Evolutionary conservation across 805 yeast species (phyloP), one percentile per base, ranked within the genome.

Genomic region (Saturnispora galanensis): DNA sequence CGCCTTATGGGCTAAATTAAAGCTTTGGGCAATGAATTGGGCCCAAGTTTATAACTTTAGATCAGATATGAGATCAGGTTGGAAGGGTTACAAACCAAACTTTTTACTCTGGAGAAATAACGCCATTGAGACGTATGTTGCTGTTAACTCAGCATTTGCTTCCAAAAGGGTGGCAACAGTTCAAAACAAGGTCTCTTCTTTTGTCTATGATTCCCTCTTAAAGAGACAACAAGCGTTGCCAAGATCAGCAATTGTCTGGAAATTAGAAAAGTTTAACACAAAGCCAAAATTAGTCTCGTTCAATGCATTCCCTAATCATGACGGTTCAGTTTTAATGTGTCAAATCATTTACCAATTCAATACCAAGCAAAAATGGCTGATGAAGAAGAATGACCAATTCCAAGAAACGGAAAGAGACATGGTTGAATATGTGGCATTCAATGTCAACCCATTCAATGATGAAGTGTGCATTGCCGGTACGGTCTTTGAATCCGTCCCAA

Each of bases 131-230:
- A 69, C 69, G 41, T 88, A 79, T 60, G 83, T 82, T 28, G 75
- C 76, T 46, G 81, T 85, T n/a, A 87, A 89, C 64, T 78, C 79
- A 56, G 79, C 87, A 2, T 89, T 89, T 68, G 90, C 95, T 2
- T 58, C 68, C 15, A 69, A 68, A 30, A 69, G 79, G 50, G 56
- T 86, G 38, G 65, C 62, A 31, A 54, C 69, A 11, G 65, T 77
- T 10, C 68, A 67, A 46, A 65, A 68, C 35, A 56, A 62, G 12
- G 66, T 79, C 17, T 71, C 82, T 2, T 66, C 77, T n/a, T 80
- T 81, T 77, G 85, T 79, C 8, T 76, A 71, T 48, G 74, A 74
- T 39, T 76, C 85, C 0, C 57, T 82, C 37, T 63, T 67, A 16
- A 66, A 69, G 30, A 71, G 89, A 56, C 68, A 70, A 40, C 61